Evolutionary conservation across 2,329 filamentous ascomycete species (phyloP), one percentile per base, ranked within the genome.

Genomic region (Drechmeria coniospora): DNA sequence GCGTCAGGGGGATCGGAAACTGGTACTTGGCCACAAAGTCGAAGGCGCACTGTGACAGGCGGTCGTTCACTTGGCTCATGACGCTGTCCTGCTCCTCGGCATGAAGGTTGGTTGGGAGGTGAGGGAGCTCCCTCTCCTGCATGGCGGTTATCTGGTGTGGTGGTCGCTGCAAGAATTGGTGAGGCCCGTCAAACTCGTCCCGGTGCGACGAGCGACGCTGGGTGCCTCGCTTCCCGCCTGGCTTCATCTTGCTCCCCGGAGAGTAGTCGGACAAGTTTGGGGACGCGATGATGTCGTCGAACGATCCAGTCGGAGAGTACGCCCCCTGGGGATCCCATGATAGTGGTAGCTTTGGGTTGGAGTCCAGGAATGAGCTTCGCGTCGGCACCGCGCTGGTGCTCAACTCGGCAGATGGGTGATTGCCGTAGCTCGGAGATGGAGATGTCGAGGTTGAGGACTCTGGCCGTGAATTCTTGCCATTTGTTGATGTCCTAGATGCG

Each of bases 21-120:
- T 87, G 81, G 50, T 90, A 90, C 54, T 83, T 84, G 42, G 82
- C 82, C 43, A 92, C 76, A 53, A 92, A 92, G 55, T 92, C 80
- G 62, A 79, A 92, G 18, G 81, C 82, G 50, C 81, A 90, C 51
- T 79, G 78, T 15, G 81, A 84, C 25, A 92, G 63, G 35, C 81
- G 70, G 54, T 87, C 80, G 57, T 90, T 90, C 52, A 90, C 80
- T 51, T 77, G 70, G 31, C 69, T 71, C 32, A 90, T 61, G 41
- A 92, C 79, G 45, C 68, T 70, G 56, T 90, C 81, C 60, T 92
- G 82, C 54, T 92, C 82, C 53, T 83, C 74, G 29, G 82, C 75
- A 43, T 80, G 68, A 27, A 92, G 67, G 49, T 84, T 82, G 43
- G 80, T 84, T 25, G 82, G 82, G 18, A 90, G 70, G 50, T 80